Evolutionary conservation across 495 filamentous ascomycete species (phyloP).

Genomic region (Aspergillus kassunensis): DNA sequence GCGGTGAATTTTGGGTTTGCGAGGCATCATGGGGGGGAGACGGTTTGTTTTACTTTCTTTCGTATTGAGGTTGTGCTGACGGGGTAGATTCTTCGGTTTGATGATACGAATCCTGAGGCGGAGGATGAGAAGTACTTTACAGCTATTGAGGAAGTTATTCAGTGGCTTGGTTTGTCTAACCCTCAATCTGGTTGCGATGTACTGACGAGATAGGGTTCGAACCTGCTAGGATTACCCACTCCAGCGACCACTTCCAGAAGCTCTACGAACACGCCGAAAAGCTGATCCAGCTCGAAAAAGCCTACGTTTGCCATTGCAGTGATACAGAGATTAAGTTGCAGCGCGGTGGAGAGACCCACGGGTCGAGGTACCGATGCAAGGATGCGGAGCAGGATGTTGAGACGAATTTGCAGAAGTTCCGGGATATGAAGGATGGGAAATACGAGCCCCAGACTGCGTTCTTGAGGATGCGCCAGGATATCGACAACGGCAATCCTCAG

Average conservation of each 20-base stretch:
- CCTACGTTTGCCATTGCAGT: conserved; percentile 74
- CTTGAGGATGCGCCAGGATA: conserved; percentile 81
- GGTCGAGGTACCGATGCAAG: conserved; percentile 34
- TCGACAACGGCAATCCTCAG: conserved; percentile 58
- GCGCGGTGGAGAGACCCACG: conserved; percentile 68
- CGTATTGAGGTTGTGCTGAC: not conserved
- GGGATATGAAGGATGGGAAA: conserved; percentile 85
- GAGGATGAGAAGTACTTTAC: conserved; percentile 77
- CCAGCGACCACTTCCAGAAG: conserved; percentile 76
- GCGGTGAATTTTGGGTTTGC: conserved; percentile 96
- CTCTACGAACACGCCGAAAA: conserved; percentile 88
- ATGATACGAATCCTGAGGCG: conserved; percentile 82
- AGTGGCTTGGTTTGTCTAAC: conserved; percentile 59
- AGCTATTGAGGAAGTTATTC: conserved; percentile 72
- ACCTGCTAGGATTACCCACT: conserved; percentile 74
- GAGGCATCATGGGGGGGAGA: conserved; percentile 66
- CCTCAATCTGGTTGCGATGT: not conserved
- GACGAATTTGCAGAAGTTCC: conserved; percentile 76
- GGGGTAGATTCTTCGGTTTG: conserved; percentile 45
- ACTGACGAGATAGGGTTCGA: conserved; percentile 50
- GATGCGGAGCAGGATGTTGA: conserved; percentile 40
- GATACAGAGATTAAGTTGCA: conserved; percentile 77
- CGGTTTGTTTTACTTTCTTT: not conserved
- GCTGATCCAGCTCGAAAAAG: conserved; percentile 66
- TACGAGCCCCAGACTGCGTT: conserved; percentile 86